Base-by-base conservation (phyloP, 2,329 filamentous ascomycete genomes). In the Xenosphaeropsis pyriputrescens region DNA sequence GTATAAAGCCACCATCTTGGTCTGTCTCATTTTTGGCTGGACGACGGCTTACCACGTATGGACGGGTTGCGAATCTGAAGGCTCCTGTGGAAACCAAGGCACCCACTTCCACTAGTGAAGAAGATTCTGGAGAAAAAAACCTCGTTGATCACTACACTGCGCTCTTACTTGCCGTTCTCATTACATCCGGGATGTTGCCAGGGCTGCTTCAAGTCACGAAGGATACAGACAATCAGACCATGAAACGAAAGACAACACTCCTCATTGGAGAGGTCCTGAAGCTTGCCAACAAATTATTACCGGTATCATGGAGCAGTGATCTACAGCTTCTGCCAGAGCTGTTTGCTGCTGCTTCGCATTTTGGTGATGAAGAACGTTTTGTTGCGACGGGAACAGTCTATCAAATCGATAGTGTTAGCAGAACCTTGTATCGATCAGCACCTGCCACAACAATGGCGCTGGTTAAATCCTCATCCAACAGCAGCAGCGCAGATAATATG, bases 391-490 rank as follows among this genome's bases (percentile, higher is more conserved):
- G 85, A 6, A 93, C 93, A 14, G 85, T 98, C 11, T 98, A 96
- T 52, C 91, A 96, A 55, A 93, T 98, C 38, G 94, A 94, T 61
- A 95, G 89, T 54, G 86, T 98, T 47, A 98, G 89, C 56, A 76
- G 85, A 44, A 96, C 88, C 0, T 63, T 98, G 12, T 93, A 93
- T 53, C 73, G 86, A 40, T 93, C 85, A 35, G 72, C 75, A 5
- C 69, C 71, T 2, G 64, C 68, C 14, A 36, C 46, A 22, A 39
- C 43, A 9, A 45, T 43, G 18, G 41, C 47, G 18, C 46, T 51
- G 16, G 44, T 44, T 13, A 51, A 40, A 32, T 36, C 45, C 14
- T 43, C 41, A 31, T 43, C 41, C 29, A 52, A 51, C 5, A 49
- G 46, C 8, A 62, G 62, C 42, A 65, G 60, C 45, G 53, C 65